These are phyloP conservation scores for Licmophora abbreviata DNA, from an alignment of 108 stramenopile species.

Conservation along the genomic window DNA sequence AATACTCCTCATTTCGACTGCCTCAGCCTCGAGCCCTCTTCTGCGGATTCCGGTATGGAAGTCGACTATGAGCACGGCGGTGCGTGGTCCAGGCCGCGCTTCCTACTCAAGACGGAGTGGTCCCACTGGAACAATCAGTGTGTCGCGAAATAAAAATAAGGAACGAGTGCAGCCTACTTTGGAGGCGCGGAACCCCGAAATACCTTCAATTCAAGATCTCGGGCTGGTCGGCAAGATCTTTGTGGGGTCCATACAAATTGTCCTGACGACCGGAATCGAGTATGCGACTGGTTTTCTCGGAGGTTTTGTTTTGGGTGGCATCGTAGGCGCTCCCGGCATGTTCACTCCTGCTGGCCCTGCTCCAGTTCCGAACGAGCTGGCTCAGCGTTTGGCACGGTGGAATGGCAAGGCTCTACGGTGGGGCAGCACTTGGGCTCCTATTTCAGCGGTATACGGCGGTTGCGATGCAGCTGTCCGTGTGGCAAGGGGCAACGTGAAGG, in stretches of 20 bases:
- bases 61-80: too few relatives aligned
- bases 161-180: too few relatives aligned
- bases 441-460: constrained; percentile 62
- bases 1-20: too few relatives aligned
- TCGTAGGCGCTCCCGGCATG: constrained; percentile 39
- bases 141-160: too few relatives aligned
- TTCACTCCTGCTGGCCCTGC: constrained; percentile 5
- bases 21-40: too few relatives aligned
- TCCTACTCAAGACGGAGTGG: too few relatives aligned
- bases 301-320: constrained; percentile 46
- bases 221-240: constrained; percentile 45
- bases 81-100: too few relatives aligned
- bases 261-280: constrained; percentile 36
- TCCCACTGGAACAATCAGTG: too few relatives aligned
- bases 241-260: constrained; percentile 51
- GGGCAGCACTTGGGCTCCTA: constrained; percentile 44
- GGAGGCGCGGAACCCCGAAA: too few relatives aligned
- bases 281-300: constrained; percentile 47
- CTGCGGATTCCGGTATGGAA: too few relatives aligned
- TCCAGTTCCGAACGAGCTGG: constrained; percentile 16
- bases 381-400: constrained; percentile 26
- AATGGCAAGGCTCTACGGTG: constrained; percentile 41
- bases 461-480: constrained; percentile 38
- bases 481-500: constrained; percentile 42
- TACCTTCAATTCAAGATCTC: too few relatives aligned